Conservation (phyloP, 2,329 filamentous ascomycete species). For the Diaporthe ampelina region DNA sequence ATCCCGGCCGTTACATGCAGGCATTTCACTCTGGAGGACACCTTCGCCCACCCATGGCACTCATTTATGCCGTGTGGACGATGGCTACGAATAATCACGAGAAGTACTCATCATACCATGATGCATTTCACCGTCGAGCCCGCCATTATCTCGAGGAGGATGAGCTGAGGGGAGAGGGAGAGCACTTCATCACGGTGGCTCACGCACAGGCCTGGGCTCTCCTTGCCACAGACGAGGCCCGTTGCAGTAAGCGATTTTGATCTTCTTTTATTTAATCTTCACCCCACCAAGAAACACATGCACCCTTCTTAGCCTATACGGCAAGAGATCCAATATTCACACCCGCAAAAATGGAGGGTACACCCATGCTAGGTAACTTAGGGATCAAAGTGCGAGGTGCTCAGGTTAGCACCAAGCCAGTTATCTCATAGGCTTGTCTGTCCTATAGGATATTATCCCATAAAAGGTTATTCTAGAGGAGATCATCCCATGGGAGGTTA, state of each 20-base stretch:
- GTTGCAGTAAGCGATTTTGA: slow-evolving; percentile 59
- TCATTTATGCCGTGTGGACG: slow-evolving; percentile 93
- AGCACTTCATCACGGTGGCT: slow-evolving; percentile 82
- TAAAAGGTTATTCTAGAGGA: no score
- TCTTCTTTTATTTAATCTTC: no score
- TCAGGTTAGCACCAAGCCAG: no score
- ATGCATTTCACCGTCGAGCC: slow-evolving; percentile 85
- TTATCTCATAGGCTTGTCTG: no score
- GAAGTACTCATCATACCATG: slow-evolving; percentile 79
- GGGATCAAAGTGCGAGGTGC: no score
- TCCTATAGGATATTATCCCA: no score
- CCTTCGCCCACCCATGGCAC: slow-evolving; percentile 83
- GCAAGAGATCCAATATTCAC: no score
- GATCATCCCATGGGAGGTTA: no score
- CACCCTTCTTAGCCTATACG: no score
- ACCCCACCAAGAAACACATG: no score
- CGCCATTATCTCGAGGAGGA: slow-evolving; percentile 87
- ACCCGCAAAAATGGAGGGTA: no score
- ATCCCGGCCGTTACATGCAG: slow-evolving; percentile 80
- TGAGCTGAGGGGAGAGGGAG: slow-evolving; percentile 88
- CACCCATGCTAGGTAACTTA: no score
- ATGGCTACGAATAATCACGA: slow-evolving; percentile 79
- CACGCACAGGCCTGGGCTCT: slow-evolving; percentile 87
- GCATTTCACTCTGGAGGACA: slow-evolving; percentile 80
- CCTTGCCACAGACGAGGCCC: slow-evolving; percentile 84